Conservation (phyloP, 345 rosid species). For the Capsella bursapastoris region DNA sequence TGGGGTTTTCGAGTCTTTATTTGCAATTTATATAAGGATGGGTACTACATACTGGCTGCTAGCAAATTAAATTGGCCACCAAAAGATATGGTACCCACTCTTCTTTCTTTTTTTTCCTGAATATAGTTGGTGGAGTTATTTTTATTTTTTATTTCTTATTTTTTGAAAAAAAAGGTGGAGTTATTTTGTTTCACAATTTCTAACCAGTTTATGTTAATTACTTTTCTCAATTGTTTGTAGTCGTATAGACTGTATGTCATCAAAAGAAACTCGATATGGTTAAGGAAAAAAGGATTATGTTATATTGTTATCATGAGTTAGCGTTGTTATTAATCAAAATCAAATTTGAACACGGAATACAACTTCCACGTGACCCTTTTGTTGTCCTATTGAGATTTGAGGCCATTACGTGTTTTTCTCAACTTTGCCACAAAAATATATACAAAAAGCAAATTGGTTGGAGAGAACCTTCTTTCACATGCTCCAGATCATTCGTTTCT, state of each 20-base stretch:
- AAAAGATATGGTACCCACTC: slow-evolving; percentile 1
- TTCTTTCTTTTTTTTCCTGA: background rate
- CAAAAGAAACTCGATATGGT: no score
- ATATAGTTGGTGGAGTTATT: background rate
- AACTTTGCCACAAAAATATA: background rate
- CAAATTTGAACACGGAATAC: slow-evolving; percentile 18
- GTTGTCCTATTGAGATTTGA: background rate
- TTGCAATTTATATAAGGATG: background rate
- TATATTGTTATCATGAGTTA: background rate
- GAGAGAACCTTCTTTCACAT: background rate
- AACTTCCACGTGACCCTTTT: background rate
- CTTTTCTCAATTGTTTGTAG: background rate
- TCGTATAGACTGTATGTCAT: no score
- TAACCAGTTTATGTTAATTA: background rate
- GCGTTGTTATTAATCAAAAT: background rate
- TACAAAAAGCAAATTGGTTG: background rate
- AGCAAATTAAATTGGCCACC: slow-evolving; percentile 6
- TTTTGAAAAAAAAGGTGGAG: no score
- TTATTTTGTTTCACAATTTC: background rate
- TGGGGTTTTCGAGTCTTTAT: background rate
- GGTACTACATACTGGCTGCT: background rate
- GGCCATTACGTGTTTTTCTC: background rate
- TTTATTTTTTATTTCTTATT: no score
- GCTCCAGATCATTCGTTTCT: background rate
- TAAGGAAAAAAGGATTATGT: background rate